Percentiles rank a stretch among this genome's conserved stretches.
phyloP scores from a whole-genome alignment of 805 yeast genomes.

The Candida xyloterini region DNA sequence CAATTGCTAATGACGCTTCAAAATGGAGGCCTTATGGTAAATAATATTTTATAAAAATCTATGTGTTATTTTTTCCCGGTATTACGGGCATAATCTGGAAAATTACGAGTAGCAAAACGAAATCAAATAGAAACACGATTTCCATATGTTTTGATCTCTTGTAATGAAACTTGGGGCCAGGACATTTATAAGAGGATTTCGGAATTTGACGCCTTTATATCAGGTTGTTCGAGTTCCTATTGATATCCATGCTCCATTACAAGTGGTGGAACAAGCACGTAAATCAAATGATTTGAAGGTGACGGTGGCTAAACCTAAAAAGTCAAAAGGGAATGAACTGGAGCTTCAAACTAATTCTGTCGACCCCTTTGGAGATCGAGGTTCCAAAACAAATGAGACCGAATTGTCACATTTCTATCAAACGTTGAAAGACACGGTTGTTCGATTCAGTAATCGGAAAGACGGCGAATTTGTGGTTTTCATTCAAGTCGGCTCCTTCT shows the following conservation, averaged over 20 bases:
- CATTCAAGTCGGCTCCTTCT: constrained; percentile 84
- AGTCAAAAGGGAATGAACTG: background rate
- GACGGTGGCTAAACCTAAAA: background rate
- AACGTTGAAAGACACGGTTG: constrained; percentile 28
- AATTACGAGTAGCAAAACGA: constrained; percentile 3
- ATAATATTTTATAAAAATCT: background rate
- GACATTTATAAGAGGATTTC: background rate
- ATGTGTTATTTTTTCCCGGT: constrained; percentile 4
- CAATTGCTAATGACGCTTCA: background rate
- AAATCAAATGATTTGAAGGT: background rate
- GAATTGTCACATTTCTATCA: constrained; percentile 32
- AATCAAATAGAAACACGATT: background rate
- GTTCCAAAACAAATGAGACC: constrained; percentile 16
- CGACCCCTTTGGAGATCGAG: constrained; percentile 18
- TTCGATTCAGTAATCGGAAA: constrained; percentile 19
- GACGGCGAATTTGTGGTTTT: constrained; percentile 48
- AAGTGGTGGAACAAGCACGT: constrained; percentile 1
- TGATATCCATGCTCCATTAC: constrained; percentile 1
- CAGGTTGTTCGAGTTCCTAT: constrained; percentile 7
- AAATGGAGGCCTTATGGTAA: background rate
- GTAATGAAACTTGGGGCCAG: background rate
- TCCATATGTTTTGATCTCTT: background rate
- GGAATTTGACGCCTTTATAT: too few species aligned
- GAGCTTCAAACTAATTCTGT: background rate
- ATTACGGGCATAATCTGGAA: constrained; percentile 2